These are phyloP conservation scores for Puccinia coronata DNA, from an alignment of 1,284 basidiomycete genomes.

Conservation along the genomic window DNA sequence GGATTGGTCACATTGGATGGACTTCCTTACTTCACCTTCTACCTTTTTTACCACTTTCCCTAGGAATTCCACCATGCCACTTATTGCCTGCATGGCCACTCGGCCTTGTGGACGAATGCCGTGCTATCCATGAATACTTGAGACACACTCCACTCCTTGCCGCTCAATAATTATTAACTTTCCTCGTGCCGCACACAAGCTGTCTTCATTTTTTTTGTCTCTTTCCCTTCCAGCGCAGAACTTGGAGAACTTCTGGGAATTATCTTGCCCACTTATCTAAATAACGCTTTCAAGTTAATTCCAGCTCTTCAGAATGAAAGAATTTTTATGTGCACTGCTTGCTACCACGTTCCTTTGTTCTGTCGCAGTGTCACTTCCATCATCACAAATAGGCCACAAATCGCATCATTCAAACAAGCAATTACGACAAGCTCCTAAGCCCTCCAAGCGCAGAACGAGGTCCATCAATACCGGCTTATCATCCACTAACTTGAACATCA, in stretches of 20 bases:
- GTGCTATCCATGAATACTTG: not conserved
- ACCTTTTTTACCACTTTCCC: not conserved
- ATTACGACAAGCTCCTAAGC: not conserved
- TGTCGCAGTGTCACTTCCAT: not conserved
- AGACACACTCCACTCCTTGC: not conserved
- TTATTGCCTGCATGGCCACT: not conserved
- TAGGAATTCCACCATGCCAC: not conserved
- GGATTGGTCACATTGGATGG: not conserved
- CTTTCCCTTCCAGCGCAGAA: not conserved
- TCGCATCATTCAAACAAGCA: constrained; percentile 1
- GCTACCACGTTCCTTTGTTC: constrained; percentile 8
- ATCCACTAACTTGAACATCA: constrained; percentile 24
- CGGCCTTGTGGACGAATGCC: not conserved
- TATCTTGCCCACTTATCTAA: not conserved
- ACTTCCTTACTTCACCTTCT: constrained; percentile 9
- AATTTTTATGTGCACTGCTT: not conserved
- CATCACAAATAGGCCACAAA: not conserved
- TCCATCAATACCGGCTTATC: constrained; percentile 13
- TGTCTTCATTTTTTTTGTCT: not conserved
- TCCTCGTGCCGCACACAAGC: not conserved
- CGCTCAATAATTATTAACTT: not conserved
- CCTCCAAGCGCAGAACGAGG: not conserved
- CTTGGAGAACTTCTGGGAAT: not conserved
- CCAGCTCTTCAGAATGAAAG: not conserved
- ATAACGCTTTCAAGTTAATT: not conserved